Conservation (phyloP, 164 flowering plant species). For the Berberis thunbergii region DNA sequence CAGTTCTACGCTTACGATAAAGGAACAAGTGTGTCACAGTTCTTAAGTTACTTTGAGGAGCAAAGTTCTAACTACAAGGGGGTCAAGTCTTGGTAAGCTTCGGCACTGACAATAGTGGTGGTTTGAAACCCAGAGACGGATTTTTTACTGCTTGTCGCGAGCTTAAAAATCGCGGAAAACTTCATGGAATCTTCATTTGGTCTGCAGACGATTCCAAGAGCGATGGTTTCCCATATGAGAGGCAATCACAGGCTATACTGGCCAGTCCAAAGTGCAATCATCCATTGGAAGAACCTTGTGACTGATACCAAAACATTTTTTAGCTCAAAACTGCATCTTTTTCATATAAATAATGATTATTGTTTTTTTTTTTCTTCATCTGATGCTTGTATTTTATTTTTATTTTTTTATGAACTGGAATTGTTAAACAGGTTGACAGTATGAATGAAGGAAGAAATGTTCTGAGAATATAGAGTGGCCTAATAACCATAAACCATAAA, state of each 20-base stretch:
- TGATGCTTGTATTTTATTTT: not conserved
- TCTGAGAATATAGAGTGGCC: too few relatives aligned
- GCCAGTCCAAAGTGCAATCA: constrained; percentile 8
- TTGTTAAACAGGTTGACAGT: too few relatives aligned
- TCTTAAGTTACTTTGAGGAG: constrained; percentile 21
- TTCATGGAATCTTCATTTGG: constrained; percentile 47
- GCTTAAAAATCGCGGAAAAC: constrained; percentile 26
- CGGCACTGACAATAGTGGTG: constrained; percentile 31
- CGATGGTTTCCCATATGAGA: constrained; percentile 31
- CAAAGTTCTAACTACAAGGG: constrained; percentile 31
- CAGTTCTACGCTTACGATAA: constrained; percentile 46
- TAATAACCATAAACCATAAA: too few relatives aligned
- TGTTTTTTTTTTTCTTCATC: too few relatives aligned
- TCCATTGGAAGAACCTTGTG: not conserved
- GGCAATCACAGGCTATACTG: constrained; percentile 29
- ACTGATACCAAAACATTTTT: not conserved
- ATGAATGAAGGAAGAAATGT: too few relatives aligned
- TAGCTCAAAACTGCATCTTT: not conserved
- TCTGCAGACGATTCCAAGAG: constrained; percentile 48
- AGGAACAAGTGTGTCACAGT: constrained; percentile 34
- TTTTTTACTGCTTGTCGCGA: constrained; percentile 37
- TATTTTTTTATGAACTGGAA: not conserved
- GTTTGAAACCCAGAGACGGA: constrained; percentile 31
- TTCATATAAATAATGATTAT: not conserved
- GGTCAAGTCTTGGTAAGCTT: constrained; percentile 40